Evolutionary conservation across 2,329 filamentous ascomycete species (phyloP), one percentile per base, ranked within the genome.

Genomic region (Eutypella sp.): DNA sequence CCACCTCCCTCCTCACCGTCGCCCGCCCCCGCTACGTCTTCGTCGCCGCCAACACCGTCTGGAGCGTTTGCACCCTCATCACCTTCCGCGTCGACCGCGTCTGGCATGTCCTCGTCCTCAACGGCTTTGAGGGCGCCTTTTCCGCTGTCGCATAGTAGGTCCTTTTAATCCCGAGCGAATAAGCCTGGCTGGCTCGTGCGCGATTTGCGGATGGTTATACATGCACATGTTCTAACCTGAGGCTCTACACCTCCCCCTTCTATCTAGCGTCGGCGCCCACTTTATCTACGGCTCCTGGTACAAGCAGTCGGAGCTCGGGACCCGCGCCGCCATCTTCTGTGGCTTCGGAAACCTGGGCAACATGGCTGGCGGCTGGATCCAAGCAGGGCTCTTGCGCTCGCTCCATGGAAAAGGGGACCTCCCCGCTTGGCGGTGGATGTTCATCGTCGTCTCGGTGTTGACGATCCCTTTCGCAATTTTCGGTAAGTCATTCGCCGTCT

Each of bases 201-300:
- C n/a, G n/a, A n/a, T n/a, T n/a, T n/a, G n/a, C n/a, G n/a, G n/a
- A n/a, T n/a, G n/a, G n/a, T n/a, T n/a, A n/a, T n/a, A n/a, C n/a
- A n/a, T n/a, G n/a, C n/a, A n/a, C n/a, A n/a, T n/a, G n/a, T n/a
- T n/a, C n/a, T n/a, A n/a, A n/a, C n/a, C n/a, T n/a, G 25, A 15
- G 11, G 13, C 6, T 33, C 5, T 33, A 33, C 29, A 15, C 8
- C n/a, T 11, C 25, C 41, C n/a, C 33, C 19, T n/a, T 7, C 8
- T 9, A 3, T 9, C 25, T 16, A 67, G 63, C 42, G 66, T 69
- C 1, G 69, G 69, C 0, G 70, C 67, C 0, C 68, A 72, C 38
- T 72, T 72, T 47, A 68, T 71, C 23, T 68, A 70, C 38, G 69
- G 65, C 1, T 67, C 65, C 3, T 72, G 70, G 70, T 73, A 72